phyloP scores from a whole-genome alignment of 495 filamentous ascomycete genomes.

The Clavariopsis aquatica region DNA sequence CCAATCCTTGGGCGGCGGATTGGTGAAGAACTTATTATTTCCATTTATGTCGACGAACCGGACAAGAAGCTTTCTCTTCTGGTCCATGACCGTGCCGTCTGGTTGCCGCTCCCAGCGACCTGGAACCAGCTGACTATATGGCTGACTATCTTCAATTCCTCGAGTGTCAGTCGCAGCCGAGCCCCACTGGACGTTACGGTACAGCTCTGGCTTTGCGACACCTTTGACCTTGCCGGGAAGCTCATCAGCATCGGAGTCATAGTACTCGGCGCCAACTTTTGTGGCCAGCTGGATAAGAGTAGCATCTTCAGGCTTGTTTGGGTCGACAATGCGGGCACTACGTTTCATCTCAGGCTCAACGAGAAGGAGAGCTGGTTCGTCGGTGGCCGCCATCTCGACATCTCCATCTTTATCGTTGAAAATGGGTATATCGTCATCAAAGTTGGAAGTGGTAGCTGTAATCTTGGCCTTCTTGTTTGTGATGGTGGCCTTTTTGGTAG shows the following conservation, averaged over 20 bases:
- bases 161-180: not conserved
- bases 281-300: conserved; percentile 4
- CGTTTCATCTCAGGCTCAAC: conserved; percentile 8
- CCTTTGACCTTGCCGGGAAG: not conserved
- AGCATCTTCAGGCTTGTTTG: not conserved
- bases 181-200: not conserved
- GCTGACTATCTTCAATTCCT: not conserved
- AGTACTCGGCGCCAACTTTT: conserved; percentile 7
- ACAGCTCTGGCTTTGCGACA: not conserved
- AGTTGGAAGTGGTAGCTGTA: not conserved
- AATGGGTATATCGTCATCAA: not conserved
- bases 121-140: conserved; percentile 7
- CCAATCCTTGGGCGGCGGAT: conserved; percentile 20
- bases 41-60: conserved; percentile 6
- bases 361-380: not conserved
- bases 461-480: not conserved
- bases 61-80: conserved; percentile 20
- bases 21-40: conserved; percentile 4
- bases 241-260: conserved; percentile 13
- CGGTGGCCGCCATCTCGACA: not conserved
- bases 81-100: conserved; percentile 12
- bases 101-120: conserved; percentile 21
- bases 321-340: conserved; percentile 9
- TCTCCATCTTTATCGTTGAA: not conserved
- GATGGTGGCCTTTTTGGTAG: not conserved